Percentiles rank a stretch among this genome's conserved stretches.
phyloP scores from a whole-genome alignment of 2,329 filamentous ascomycete genomes.

The Anisogramma anomala region DNA sequence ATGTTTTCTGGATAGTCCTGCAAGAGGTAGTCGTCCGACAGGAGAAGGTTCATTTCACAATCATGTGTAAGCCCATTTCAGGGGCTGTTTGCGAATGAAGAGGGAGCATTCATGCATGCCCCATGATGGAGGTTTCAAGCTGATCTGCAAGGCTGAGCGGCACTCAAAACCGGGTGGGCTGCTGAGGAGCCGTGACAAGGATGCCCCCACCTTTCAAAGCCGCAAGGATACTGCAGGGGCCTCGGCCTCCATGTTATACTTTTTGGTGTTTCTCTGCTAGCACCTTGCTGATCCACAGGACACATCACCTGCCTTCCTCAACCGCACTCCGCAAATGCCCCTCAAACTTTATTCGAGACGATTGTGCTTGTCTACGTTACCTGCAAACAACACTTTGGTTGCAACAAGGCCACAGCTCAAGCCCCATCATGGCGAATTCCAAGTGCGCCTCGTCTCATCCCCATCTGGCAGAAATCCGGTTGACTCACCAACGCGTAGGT shows the following conservation, averaged over 20 bases:
- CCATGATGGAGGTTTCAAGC: neutral
- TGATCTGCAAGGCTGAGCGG: slow-evolving; percentile 13
- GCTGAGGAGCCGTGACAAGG: no score
- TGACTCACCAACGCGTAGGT: slow-evolving; percentile 40
- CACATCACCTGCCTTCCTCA: no score
- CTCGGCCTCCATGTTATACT: no score
- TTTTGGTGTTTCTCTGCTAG: no score
- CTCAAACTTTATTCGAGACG: no score
- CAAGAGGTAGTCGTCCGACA: slow-evolving; percentile 52
- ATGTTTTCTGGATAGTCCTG: slow-evolving; percentile 86
- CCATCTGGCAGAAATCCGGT: slow-evolving; percentile 14
- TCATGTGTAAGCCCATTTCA: neutral
- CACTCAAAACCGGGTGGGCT: neutral
- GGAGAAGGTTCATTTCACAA: slow-evolving; percentile 43
- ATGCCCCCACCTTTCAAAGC: no score
- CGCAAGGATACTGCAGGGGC: no score
- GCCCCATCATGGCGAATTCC: slow-evolving; percentile 19
- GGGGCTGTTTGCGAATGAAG: neutral
- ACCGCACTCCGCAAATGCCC: no score
- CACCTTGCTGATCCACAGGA: no score
- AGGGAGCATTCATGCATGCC: neutral
- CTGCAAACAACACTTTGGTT: no score
- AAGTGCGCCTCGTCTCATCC: slow-evolving; percentile 15
- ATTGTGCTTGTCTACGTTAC: no score
- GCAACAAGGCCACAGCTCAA: neutral